These are phyloP conservation scores for Salix viminalis DNA, from an alignment of 345 rosid species.

Conservation along the genomic window DNA sequence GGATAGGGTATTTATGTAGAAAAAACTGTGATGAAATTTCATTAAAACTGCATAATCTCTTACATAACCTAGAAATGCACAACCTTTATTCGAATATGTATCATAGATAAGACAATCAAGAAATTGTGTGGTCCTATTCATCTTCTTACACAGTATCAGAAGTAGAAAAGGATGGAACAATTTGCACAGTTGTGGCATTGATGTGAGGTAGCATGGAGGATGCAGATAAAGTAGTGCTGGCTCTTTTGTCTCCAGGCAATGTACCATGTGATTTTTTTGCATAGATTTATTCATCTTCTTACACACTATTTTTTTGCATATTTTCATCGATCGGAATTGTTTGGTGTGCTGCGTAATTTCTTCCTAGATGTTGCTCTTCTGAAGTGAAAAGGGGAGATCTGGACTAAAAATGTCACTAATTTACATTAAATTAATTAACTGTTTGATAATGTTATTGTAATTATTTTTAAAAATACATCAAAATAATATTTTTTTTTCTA, in stretches of 20 bases:
- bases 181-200: neutral
- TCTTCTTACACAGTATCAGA: too few species aligned
- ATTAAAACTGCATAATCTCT: too few species aligned
- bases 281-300: neutral
- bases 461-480: too few species aligned
- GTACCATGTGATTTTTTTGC: neutral
- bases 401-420: too few species aligned
- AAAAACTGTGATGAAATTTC: too few species aligned
- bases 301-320: too few species aligned
- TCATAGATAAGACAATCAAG: neutral
- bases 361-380: neutral
- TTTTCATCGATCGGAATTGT: neutral
- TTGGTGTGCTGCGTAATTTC: neutral
- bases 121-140: neutral
- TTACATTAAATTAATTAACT: too few species aligned
- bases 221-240: neutral
- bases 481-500: too few species aligned
- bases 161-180: neutral
- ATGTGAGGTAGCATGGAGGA: neutral
- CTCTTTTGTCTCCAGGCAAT: neutral
- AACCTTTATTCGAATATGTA: neutral
- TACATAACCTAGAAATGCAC: neutral
- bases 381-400: neutral
- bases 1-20: too few species aligned
- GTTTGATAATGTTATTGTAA: too few species aligned